Conservation (phyloP, 2,329 filamentous ascomycete genomes). For the Fusarium tanahbumbuense region DNA sequence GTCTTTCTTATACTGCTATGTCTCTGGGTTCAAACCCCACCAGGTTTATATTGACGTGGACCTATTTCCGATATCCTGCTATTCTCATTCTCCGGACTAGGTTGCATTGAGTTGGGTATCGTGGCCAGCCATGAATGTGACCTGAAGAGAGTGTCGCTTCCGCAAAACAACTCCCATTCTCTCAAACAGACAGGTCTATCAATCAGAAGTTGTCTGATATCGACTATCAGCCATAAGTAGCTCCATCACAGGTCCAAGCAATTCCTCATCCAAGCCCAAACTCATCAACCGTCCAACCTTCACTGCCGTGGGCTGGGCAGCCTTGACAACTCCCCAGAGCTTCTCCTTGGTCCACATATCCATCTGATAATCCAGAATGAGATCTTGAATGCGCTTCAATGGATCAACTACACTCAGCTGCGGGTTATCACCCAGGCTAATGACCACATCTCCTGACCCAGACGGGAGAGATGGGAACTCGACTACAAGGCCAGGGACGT, state of each 20-base stretch:
- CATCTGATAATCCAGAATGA: conserved; percentile 46
- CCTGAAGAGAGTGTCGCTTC: neutral
- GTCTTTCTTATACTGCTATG: no score
- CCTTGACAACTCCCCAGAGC: conserved; percentile 39
- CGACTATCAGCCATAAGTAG: conserved; percentile 45
- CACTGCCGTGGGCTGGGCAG: conserved; percentile 21
- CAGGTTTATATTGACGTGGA: neutral
- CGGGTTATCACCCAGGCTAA: conserved; percentile 10
- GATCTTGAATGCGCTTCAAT: conserved; percentile 27
- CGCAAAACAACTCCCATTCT: neutral
- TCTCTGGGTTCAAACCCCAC: neutral
- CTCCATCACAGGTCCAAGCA: conserved; percentile 45
- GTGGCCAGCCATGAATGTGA: neutral
- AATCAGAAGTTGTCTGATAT: conserved; percentile 2
- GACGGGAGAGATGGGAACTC: conserved; percentile 7
- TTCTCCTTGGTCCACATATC: conserved; percentile 44
- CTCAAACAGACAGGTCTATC: neutral
- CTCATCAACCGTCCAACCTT: conserved; percentile 43
- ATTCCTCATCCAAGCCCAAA: conserved; percentile 41
- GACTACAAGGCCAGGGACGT: conserved; percentile 28
- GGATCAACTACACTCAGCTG: conserved; percentile 30
- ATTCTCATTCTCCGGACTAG: neutral
- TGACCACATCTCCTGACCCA: neutral
- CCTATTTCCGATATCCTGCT: neutral
- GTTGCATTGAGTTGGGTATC: neutral